Evolutionary conservation across 2,329 filamentous ascomycete species (phyloP).

Genomic region (Tolypocladium guangdongense): DNA sequence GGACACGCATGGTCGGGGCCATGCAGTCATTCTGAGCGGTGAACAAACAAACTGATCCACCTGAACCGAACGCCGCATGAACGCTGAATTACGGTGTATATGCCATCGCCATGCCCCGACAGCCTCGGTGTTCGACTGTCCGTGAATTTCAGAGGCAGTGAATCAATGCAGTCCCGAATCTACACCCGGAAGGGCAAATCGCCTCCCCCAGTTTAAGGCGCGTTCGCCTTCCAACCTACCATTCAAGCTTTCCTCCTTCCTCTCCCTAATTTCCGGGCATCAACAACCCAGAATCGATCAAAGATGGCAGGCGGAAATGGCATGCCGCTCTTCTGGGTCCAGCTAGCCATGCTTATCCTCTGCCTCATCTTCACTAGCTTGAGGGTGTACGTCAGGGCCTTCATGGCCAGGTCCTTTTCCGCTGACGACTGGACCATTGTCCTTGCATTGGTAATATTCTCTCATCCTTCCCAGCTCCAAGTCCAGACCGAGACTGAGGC

Average conservation of each 20-base stretch:
- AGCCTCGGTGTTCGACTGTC: not conserved
- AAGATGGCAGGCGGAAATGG: conserved; percentile 20
- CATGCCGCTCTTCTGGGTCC: conserved; percentile 10
- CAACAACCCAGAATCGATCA: not conserved
- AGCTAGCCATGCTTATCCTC: conserved; percentile 18
- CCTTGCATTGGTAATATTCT: conserved; percentile 1
- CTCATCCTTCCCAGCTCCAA: not conserved
- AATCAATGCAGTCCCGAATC: not conserved
- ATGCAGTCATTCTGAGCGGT: not conserved
- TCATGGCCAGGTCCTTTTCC: not conserved
- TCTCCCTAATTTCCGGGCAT: not conserved
- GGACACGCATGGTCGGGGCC: not conserved
- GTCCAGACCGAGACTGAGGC: not conserved
- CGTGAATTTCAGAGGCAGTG: not conserved
- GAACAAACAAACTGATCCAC: not conserved
- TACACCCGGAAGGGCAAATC: conserved; percentile 23
- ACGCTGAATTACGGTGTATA: not conserved
- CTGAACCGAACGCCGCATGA: not conserved
- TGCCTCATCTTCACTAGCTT: conserved; percentile 27
- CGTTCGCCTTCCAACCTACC: not conserved
- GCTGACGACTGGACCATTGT: conserved; percentile 2
- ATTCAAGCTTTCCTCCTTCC: not conserved
- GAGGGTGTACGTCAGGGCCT: conserved; percentile 1
- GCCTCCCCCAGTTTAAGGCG: not conserved
- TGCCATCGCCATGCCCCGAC: not conserved